Conservation (phyloP, 208 protist genomes). For the Acanthamoeba culbertsoni region DNA sequence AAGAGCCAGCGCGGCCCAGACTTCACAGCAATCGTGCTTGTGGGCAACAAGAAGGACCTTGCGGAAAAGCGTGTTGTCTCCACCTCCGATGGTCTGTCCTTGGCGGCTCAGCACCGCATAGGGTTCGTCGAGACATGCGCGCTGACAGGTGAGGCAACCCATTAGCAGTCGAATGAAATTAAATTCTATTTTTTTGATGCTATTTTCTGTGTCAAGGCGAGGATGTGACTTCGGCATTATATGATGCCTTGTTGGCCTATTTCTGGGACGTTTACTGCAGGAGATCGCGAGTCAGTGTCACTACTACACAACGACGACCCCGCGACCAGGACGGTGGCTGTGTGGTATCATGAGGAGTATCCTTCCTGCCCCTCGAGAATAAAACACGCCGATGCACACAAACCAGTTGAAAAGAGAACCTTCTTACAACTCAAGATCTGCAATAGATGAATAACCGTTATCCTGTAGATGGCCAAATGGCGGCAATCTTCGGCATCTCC, state of each 20-base stretch:
- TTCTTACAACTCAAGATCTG: too few species aligned
- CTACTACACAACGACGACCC: too few species aligned
- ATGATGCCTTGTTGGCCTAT: not conserved
- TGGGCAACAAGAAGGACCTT: conserved; percentile 24
- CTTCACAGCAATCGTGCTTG: not conserved
- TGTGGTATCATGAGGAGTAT: too few species aligned
- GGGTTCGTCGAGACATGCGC: not conserved
- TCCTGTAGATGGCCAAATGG: too few species aligned
- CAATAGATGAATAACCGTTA: too few species aligned
- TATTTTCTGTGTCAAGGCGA: not conserved
- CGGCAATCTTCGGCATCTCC: too few species aligned
- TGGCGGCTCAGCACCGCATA: not conserved
- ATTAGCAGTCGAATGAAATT: not conserved
- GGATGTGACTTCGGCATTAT: not conserved
- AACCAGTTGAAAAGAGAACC: too few species aligned
- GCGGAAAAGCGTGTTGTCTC: not conserved
- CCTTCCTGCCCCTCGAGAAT: too few species aligned
- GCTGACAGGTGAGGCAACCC: not conserved
- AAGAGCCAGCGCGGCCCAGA: not conserved
- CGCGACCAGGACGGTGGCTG: too few species aligned
- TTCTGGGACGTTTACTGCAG: not conserved
- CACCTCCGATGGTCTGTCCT: not conserved
- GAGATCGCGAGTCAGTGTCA: too few species aligned
- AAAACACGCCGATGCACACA: too few species aligned
- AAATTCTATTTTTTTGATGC: not conserved